Evolutionary conservation across 306 rosid genomes (phyloP).

Genomic region (Lupinus albus): DNA sequence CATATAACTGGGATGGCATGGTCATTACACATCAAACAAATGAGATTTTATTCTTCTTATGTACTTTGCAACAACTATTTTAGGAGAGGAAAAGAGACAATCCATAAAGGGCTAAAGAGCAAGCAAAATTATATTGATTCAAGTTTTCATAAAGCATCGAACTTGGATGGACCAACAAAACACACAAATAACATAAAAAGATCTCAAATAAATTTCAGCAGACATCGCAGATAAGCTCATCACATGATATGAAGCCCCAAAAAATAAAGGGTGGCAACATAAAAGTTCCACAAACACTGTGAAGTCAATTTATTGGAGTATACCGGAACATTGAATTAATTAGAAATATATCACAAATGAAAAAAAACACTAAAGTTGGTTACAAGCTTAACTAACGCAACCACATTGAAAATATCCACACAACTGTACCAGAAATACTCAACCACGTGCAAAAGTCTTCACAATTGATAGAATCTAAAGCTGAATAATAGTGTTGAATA

Average conservation of each 20-base stretch:
- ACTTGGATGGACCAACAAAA: constrained; percentile 24
- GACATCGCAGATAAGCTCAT: constrained; percentile 4
- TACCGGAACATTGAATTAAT: background rate
- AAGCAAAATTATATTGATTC: constrained; percentile 10
- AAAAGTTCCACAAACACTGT: background rate
- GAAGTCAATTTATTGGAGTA: background rate
- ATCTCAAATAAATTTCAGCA: constrained; percentile 21
- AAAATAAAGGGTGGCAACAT: constrained; percentile 12
- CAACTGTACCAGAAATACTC: background rate
- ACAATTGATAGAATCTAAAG: background rate
- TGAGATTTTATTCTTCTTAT: background rate
- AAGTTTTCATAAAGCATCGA: constrained; percentile 18
- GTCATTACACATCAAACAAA: constrained; percentile 17
- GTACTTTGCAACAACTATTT: constrained; percentile 13
- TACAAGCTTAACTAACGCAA: constrained; percentile 25
- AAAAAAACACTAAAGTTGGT: background rate
- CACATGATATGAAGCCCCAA: background rate
- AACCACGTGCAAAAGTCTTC: constrained; percentile 31
- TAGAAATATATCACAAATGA: constrained; percentile 4
- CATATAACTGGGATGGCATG: background rate
- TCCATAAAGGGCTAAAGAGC: constrained; percentile 14
- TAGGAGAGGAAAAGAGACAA: constrained; percentile 21
- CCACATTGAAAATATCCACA: background rate
- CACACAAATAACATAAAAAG: background rate
- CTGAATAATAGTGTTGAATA: constrained; percentile 9